Evolutionary conservation across 2,329 filamentous ascomycete species (phyloP).

Genomic region (Myriosclerotinia curreyana): DNA sequence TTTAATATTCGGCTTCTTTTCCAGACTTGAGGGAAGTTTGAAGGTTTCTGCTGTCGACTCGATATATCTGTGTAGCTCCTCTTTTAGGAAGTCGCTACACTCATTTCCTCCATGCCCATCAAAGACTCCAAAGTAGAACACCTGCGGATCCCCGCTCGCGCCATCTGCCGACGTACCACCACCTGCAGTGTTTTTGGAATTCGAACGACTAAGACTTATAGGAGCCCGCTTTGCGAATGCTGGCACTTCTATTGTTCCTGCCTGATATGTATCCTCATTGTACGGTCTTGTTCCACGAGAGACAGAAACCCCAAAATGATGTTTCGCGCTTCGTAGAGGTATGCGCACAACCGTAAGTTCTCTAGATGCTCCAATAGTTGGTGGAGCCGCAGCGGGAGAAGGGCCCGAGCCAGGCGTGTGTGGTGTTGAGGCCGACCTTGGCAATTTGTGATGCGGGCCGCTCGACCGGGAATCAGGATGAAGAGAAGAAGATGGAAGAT

Average conservation of each 20-base stretch:
- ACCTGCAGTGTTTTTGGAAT: constrained; percentile 37
- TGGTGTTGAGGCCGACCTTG: constrained; percentile 78
- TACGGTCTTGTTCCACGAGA: constrained; percentile 79
- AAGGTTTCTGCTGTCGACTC: constrained; percentile 77
- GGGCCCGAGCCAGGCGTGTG: constrained; percentile 58
- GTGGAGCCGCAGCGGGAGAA: constrained; percentile 56
- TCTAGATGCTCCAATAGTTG: constrained; percentile 58
- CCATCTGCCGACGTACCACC: constrained; percentile 66
- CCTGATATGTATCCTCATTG: constrained; percentile 93
- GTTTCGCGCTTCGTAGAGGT: constrained; percentile 87
- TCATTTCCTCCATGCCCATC: constrained; percentile 91
- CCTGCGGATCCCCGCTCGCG: constrained; percentile 83
- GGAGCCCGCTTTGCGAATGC: constrained; percentile 86
- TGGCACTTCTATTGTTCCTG: constrained; percentile 87
- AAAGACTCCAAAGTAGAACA: constrained; percentile 97
- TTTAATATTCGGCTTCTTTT: constrained; percentile 48
- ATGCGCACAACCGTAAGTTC: constrained; percentile 95
- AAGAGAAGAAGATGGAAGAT: constrained; percentile 87
- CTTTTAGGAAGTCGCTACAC: constrained; percentile 81
- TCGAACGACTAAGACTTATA: constrained; percentile 48
- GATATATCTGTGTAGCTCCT: constrained; percentile 83
- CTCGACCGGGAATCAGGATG: constrained; percentile 75
- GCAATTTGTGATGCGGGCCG: constrained; percentile 78
- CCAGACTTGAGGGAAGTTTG: constrained; percentile 72
- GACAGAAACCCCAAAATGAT: constrained; percentile 83